Evolutionary conservation across 2,329 filamentous ascomycete genomes (phyloP), one percentile per base, ranked within the genome.

Genomic region (Penicillium sp.): DNA sequence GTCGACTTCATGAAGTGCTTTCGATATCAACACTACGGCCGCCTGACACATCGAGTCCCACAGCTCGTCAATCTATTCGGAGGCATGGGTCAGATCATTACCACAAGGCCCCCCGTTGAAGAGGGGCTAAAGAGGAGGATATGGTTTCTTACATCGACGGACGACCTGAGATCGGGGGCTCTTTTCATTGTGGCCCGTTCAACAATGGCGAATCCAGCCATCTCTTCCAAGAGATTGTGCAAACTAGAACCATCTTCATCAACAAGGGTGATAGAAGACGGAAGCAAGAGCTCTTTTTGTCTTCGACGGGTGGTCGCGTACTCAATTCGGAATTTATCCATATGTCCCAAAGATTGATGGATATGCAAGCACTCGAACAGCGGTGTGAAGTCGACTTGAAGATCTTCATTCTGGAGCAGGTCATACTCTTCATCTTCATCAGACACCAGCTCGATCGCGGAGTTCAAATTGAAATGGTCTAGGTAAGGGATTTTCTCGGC

Each of bases 31-130:
- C 8, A 78, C 79, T 57, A 97, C 88, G 0, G 88, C 85, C 39
- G 85, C 83, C 62, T 90, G 87, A 64, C 91, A 97, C 87, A 97
- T 93, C 0, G 90, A 96, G 62, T 97, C 91, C 93, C 93, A 98
- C 2, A 98, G 75, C 69, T 97, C 93, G 64, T 98, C 93, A n/a
- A 96, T 83, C 86, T 90, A 53, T 22, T 38, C 19, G 2, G 7
- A 26, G 10, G 28, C 8, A 34, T 9, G 29, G 53, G 54, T 46
- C 24, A 26, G 55, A 57, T 53, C 54, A 48, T 41, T 48, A 34
- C 19, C 37, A n/a, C 13, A 22, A 21, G n/a, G 37, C 31, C 37
- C 24, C 34, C 7, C 35, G 10, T 38, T 17, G 22, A 19, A 19
- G 38, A 22, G 38, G n/a, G 17, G 3, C 4, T 34, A 15, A 31